Conservation (phyloP, 495 filamentous ascomycete genomes). For the Annulohypoxylon moriforme region DNA sequence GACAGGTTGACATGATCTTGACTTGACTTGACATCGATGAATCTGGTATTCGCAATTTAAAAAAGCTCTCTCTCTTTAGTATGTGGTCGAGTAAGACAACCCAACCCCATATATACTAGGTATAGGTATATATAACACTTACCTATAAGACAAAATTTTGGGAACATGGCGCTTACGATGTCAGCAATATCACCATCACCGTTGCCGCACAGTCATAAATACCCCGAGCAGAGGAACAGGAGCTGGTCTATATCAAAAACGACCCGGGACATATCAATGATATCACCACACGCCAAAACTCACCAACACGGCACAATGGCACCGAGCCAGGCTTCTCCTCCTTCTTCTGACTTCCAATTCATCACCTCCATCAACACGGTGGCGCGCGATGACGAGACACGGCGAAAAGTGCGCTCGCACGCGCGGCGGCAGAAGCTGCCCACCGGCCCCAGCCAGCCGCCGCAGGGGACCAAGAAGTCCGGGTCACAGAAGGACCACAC, state of each 20-base stretch:
- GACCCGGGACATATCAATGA: background rate
- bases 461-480: slow-evolving; percentile 37
- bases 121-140: background rate
- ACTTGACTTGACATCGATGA: background rate
- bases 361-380: slow-evolving; percentile 51
- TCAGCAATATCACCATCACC: slow-evolving; percentile 16
- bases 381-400: slow-evolving; percentile 49
- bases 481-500: slow-evolving; percentile 46
- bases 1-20: background rate
- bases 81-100: slow-evolving; percentile 18
- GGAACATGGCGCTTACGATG: slow-evolving; percentile 24
- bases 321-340: background rate
- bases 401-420: slow-evolving; percentile 48
- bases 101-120: slow-evolving; percentile 9
- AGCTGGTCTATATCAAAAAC: background rate
- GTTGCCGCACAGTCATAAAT: slow-evolving; percentile 1
- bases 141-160: background rate
- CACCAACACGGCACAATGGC: slow-evolving; percentile 25
- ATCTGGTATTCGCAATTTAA: slow-evolving; percentile 7
- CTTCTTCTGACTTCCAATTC: slow-evolving; percentile 45
- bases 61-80: background rate
- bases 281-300: background rate
- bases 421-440: slow-evolving; percentile 48
- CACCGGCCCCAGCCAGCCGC: slow-evolving; percentile 34
- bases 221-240: background rate